Evolutionary conservation across 2,329 filamentous ascomycete genomes (phyloP).

Genomic region (Phyllachora maydis): DNA sequence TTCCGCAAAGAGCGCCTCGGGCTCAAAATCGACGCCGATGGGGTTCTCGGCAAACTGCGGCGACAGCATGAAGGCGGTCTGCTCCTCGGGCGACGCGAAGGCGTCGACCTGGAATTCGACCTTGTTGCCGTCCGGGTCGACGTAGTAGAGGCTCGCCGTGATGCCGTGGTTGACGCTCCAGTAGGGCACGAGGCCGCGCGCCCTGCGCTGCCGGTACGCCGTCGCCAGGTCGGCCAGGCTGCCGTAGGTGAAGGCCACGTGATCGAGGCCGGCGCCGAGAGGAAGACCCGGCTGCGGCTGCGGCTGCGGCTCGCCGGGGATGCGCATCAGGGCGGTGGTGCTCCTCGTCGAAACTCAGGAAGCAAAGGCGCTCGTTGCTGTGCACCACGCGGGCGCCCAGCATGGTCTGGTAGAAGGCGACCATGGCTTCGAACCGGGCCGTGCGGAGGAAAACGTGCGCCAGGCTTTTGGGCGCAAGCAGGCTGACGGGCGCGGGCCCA

Average conservation of each 20-base stretch:
- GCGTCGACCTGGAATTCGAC: conserved; percentile 25
- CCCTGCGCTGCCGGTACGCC: conserved; percentile 15
- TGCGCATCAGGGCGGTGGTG: conserved; percentile 19
- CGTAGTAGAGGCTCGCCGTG: conserved; percentile 24
- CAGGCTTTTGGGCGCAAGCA: neutral
- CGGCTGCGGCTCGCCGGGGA: no score
- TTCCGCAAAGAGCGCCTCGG: conserved; percentile 3
- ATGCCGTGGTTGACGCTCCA: conserved; percentile 25
- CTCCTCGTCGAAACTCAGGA: conserved; percentile 22
- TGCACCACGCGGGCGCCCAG: conserved; percentile 11
- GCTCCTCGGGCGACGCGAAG: conserved; percentile 15
- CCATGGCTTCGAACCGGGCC: conserved; percentile 7
- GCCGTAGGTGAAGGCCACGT: conserved; percentile 19
- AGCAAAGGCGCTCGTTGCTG: conserved; percentile 10
- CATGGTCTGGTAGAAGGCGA: conserved; percentile 15
- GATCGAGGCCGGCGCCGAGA: conserved; percentile 13
- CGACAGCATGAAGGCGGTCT: conserved; percentile 15
- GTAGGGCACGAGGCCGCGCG: conserved; percentile 14
- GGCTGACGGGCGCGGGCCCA: neutral
- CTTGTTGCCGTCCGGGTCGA: conserved; percentile 24
- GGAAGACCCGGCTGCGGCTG: no score
- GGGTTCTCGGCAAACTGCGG: conserved; percentile 17
- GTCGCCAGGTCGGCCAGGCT: conserved; percentile 13
- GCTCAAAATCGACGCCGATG: conserved; percentile 3
- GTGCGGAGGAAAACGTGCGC: conserved; percentile 4